Base-by-base conservation (phyloP, 228 moss, liverwort and hornwort genomes). In the Sphagnum magellanicum region DNA sequence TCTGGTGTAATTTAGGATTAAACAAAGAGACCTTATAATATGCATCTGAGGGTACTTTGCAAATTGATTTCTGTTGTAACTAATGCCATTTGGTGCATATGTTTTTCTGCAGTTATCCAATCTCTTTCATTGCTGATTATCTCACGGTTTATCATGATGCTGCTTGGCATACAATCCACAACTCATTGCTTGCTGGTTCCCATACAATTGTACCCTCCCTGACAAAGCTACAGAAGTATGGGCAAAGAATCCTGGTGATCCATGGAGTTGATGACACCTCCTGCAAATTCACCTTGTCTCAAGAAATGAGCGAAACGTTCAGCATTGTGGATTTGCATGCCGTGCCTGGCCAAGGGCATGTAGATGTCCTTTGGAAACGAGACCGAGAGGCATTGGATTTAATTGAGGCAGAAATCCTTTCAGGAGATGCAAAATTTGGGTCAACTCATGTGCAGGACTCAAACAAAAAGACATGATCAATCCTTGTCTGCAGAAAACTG, bases 91-190 rank as follows among this genome's bases (percentile, higher is more conserved):
- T 8, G 16, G 17, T n/a, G 7, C 48, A 13, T 50, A 10, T 32
- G 61, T 14, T 12, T 46, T 5, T 65, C 64, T 82, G 76, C 80
- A 90, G 89, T 58, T 90, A 81, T 53, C 87, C 87, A 4, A 51
- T 64, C 7, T 87, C 89, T 12, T 90, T 87, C 69, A 80, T 87
- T 50, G 76, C 79, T 9, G 87, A 87, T 74, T 90, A 90, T 63
- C 78, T 90, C 52, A 80, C 87, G 14, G 84, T 84, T 50, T 76
- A 87, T 55, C 90, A 87, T 66, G 87, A 90, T 15, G 84, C 87
- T 49, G 84, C 84, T 48, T 90, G 87, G 87, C 90, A 90, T 77
- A 87, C 87, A 74, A 80, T 80, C 2, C 84, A 90, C 77, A 87
- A 90, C 51, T 77, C 90, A 0, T 71, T 90, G 51, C 71, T 90